These are phyloP conservation scores for Ogataea salicorniae DNA, from an alignment of 805 yeast species.

Conservation along the genomic window DNA sequence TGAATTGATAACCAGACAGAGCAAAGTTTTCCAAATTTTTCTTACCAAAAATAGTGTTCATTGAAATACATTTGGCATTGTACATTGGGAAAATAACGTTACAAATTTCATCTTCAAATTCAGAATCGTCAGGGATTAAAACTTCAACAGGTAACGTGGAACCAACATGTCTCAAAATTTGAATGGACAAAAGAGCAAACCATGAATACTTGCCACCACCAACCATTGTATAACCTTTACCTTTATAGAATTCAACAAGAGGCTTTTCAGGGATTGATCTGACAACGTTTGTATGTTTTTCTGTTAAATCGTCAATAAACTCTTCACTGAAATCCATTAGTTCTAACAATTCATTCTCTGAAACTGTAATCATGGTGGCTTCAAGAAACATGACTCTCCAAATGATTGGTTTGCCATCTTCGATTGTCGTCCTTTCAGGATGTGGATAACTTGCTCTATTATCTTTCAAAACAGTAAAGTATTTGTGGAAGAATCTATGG, in stretches of 20 bases:
- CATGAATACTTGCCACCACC: slow-evolving; percentile 37
- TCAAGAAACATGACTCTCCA: slow-evolving; percentile 19
- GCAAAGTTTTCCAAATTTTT: slow-evolving; percentile 10
- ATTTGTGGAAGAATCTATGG: slow-evolving; percentile 10
- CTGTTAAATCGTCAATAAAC: slow-evolving; percentile 37
- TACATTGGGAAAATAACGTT: slow-evolving; percentile 31
- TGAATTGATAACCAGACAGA: slow-evolving; percentile 26
- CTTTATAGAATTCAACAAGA: slow-evolving; percentile 15
- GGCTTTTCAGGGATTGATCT: slow-evolving; percentile 39
- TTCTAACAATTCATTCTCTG: slow-evolving; percentile 4
- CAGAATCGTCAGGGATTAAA: slow-evolving; percentile 30
- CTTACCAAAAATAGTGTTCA: slow-evolving; percentile 31
- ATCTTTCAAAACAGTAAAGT: slow-evolving; percentile 5
- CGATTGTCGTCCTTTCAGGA: slow-evolving; percentile 14
- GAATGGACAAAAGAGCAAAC: slow-evolving; percentile 30
- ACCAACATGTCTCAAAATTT: slow-evolving; percentile 35
- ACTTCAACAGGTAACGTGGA: slow-evolving; percentile 35
- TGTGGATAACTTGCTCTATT: slow-evolving; percentile 11
- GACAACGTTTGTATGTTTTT: slow-evolving; percentile 40
- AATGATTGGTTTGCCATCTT: slow-evolving; percentile 20
- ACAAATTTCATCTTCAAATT: slow-evolving; percentile 35
- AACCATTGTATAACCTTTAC: slow-evolving; percentile 28
- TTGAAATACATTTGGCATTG: slow-evolving; percentile 34
- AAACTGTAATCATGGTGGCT: slow-evolving; percentile 4
- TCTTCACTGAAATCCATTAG: slow-evolving; percentile 15